phyloP scores from a whole-genome alignment of 1,139 yeast genomes.

The Yamadazyma conglobata region DNA sequence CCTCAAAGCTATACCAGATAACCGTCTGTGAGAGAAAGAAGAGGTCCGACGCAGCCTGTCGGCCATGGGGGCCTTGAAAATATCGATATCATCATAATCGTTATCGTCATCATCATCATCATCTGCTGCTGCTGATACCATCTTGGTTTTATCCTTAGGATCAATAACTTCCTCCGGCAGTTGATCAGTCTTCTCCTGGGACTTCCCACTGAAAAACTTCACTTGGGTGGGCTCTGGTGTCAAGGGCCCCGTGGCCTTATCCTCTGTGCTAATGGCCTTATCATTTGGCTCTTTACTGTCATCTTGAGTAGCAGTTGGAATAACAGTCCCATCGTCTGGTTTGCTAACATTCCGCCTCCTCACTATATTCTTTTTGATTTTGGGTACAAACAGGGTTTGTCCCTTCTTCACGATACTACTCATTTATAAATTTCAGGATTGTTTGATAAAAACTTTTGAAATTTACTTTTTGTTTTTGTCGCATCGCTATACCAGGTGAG shows the following conservation, averaged over 20 bases:
- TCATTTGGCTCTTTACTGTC: not conserved
- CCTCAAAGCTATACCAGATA: slow-evolving; percentile 34
- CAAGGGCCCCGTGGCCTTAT: slow-evolving; percentile 3
- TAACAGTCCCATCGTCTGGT: slow-evolving; percentile 1
- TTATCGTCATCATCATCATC: slow-evolving; percentile 16
- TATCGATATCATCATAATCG: slow-evolving; percentile 30
- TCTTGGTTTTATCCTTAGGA: slow-evolving; percentile 26
- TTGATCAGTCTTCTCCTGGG: slow-evolving; percentile 6
- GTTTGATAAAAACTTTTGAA: not conserved
- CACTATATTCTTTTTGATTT: slow-evolving; percentile 27
- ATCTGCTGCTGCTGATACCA: slow-evolving; percentile 7
- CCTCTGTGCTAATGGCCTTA: not conserved
- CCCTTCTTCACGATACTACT: slow-evolving; percentile 48
- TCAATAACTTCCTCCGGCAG: slow-evolving; percentile 25
- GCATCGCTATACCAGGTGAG: not conserved
- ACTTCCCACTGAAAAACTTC: slow-evolving; percentile 6
- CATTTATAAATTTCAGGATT: slow-evolving; percentile 30
- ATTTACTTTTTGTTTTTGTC: not conserved
- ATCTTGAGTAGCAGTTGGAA: slow-evolving; percentile 4
- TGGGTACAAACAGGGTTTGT: slow-evolving; percentile 40
- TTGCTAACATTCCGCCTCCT: slow-evolving; percentile 17
- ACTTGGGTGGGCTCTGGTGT: slow-evolving; percentile 11
- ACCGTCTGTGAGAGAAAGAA: slow-evolving; percentile 32
- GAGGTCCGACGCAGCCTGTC: slow-evolving; percentile 24
- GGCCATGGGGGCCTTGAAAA: slow-evolving; percentile 28